Evolutionary conservation across 73 alveolate genomes (phyloP), one percentile per base, ranked within the genome.

Genomic region (Stentor roeselii): DNA sequence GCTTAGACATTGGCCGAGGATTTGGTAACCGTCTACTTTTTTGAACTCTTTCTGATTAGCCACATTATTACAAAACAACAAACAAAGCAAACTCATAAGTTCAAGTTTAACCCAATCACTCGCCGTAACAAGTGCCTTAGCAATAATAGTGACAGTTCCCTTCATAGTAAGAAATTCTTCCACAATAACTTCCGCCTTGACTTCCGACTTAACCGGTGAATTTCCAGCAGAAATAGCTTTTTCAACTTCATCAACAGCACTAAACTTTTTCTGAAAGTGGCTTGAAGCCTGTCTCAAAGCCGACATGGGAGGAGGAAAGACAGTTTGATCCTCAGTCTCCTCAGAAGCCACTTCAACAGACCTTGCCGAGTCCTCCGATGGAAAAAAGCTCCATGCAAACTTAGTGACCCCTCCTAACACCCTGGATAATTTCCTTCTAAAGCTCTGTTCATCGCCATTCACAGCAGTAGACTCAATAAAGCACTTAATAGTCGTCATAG

Each of bases 341-440:
- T 67, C 80, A 15, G 37, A 21, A 34, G 41, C 15, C 80, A 27
- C 27, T 21, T 67, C 37, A 67, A 30, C 41, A 1, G 80, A 67
- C 42, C 80, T 67, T 21, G n/a, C 27, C n/a, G 80, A 67, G 80
- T 67, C 80, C 11, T 67, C 80, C 11, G n/a, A 21, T 2, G 80
- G 80, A 40, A 67, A 67, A 21, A 67, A 67, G 41, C 80, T 67
- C 80, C 80, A 67, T 34, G 80, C 80, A n/a, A 67, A 40, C 37
- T 67, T 67, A 0, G 80, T 67, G 41, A 67, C 80, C 0, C 80
- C 80, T 67, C 80, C 80, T 30, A 67, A 27, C 0, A 67, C 80
- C 37, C 37, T n/a, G 11, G 15, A 27, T 14, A 67, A 11, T 67
- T 67, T 67, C 27, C 11, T 32, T 67, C 80, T 67, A 67, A 67